phyloP scores from a whole-genome alignment of 306 rosid genomes.

The Vigna nakashimae region DNA sequence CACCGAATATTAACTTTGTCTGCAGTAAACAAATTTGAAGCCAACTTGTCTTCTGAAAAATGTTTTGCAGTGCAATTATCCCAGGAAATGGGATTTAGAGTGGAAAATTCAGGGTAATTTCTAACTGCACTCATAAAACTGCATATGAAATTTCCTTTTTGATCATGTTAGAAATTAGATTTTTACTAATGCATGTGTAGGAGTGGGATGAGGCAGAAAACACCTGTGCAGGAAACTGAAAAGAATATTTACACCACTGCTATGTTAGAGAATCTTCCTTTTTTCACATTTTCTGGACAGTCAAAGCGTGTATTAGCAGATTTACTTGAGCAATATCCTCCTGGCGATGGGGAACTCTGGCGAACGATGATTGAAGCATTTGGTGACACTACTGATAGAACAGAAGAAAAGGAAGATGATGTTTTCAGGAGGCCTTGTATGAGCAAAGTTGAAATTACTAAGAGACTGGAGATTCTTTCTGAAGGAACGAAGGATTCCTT shows the following conservation, averaged over 20 bases:
- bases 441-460: conserved; percentile 57
- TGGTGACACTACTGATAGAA: conserved; percentile 16
- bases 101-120: neutral
- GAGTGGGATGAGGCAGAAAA: conserved; percentile 45
- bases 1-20: conserved; percentile 18
- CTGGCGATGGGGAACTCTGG: conserved; percentile 58
- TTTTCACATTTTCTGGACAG: conserved; percentile 57
- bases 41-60: conserved; percentile 16
- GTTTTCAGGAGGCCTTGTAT: conserved; percentile 59
- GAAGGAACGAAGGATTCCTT: conserved; percentile 43
- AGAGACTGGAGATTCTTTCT: conserved; percentile 53
- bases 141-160: neutral
- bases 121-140: conserved; percentile 8
- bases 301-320: conserved; percentile 52
- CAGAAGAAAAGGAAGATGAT: conserved; percentile 45
- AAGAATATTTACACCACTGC: conserved; percentile 30
- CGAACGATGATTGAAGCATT: conserved; percentile 35
- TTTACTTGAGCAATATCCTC: conserved; percentile 69
- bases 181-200: conserved; percentile 40
- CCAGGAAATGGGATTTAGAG: neutral
- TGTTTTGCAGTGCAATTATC: conserved; percentile 17
- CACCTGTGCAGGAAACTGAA: conserved; percentile 50
- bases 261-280: conserved; percentile 29
- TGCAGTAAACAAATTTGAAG: conserved; percentile 13
- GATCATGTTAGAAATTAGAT: conserved; percentile 14